Conservation (phyloP, 2,329 filamentous ascomycete species). For the Esteya vermicola region DNA sequence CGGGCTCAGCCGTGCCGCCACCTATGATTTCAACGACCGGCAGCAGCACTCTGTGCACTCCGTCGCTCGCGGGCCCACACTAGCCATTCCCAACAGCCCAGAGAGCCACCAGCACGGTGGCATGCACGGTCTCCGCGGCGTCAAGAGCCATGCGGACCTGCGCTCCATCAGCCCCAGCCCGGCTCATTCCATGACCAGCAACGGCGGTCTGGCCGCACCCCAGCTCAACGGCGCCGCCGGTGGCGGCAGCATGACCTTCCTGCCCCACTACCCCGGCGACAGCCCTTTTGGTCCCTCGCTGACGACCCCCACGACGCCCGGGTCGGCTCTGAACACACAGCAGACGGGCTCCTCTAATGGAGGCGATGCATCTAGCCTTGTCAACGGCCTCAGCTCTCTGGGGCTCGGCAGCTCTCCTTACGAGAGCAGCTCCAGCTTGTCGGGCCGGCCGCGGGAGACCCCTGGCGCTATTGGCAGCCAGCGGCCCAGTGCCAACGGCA, state of each 20-base stretch:
- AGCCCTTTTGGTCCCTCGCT: conserved; percentile 21
- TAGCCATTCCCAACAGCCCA: conserved; percentile 75
- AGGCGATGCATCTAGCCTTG: conserved; percentile 21
- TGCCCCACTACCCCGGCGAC: conserved; percentile 28
- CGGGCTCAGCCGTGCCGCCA: conserved; percentile 83
- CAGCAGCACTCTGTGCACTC: conserved; percentile 30
- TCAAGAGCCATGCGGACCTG: conserved; percentile 92
- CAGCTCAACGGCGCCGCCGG: conserved; percentile 15
- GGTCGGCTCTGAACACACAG: conserved; percentile 13
- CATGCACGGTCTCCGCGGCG: conserved; percentile 72
- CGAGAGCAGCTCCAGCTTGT: conserved; percentile 25
- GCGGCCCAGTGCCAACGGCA: conserved; percentile 35
- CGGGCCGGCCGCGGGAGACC: conserved; percentile 26
- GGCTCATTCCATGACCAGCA: conserved; percentile 54
- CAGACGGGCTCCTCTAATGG: conserved; percentile 7
- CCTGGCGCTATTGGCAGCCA: conserved; percentile 54
- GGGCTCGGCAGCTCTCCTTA: conserved; percentile 31
- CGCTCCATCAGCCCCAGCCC: conserved; percentile 92
- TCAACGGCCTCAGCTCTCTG: conserved; percentile 34
- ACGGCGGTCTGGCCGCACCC: conserved; percentile 28
- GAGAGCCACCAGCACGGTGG: conserved; percentile 43
- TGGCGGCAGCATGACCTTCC: conserved; percentile 20
- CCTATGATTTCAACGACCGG: conserved; percentile 81
- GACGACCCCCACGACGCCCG: conserved; percentile 23
- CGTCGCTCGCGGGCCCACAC: conserved; percentile 68